phyloP scores from a whole-genome alignment of 2,329 filamentous ascomycete species.

The Penicillium sp. region DNA sequence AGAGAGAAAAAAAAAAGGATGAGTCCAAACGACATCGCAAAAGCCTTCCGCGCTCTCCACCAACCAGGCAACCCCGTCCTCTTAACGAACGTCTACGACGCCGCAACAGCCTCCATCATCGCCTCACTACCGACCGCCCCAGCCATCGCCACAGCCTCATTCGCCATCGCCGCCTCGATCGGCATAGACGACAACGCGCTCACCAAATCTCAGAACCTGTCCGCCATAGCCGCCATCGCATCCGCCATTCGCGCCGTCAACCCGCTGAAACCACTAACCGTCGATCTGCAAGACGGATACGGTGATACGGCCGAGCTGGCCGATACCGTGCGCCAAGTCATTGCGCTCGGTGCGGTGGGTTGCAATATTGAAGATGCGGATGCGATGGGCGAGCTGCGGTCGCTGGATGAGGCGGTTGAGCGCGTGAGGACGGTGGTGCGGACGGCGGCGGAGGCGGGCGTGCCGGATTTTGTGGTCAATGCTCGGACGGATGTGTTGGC shows the following conservation, averaged over 20 bases:
- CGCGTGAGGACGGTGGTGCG: slow-evolving; percentile 44
- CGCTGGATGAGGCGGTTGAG: slow-evolving; percentile 49
- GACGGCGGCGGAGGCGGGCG: slow-evolving; percentile 47
- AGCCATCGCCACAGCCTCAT: slow-evolving; percentile 55
- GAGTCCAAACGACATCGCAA: slow-evolving; percentile 8
- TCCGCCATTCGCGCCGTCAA: slow-evolving; percentile 46
- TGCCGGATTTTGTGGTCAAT: slow-evolving; percentile 59
- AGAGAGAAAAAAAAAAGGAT: not conserved
- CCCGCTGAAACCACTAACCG: slow-evolving; percentile 43
- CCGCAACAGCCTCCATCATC: slow-evolving; percentile 50
- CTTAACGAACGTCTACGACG: slow-evolving; percentile 60
- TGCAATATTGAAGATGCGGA: slow-evolving; percentile 61
- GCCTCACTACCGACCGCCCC: slow-evolving; percentile 35
- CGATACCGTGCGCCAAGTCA: slow-evolving; percentile 44
- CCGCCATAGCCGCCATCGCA: slow-evolving; percentile 49
- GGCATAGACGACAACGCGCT: slow-evolving; percentile 53
- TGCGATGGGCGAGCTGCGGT: slow-evolving; percentile 40
- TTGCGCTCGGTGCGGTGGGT: slow-evolving; percentile 57
- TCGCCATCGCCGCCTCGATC: slow-evolving; percentile 51
- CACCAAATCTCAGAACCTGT: slow-evolving; percentile 54
- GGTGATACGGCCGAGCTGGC: slow-evolving; percentile 47
- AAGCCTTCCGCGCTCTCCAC: slow-evolving; percentile 49
- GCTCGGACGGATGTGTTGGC: slow-evolving; percentile 59
- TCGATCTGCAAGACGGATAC: slow-evolving; percentile 65
- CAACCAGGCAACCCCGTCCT: slow-evolving; percentile 53